These are phyloP conservation scores for Lentinus brumalis DNA, from an alignment of 768 basidiomycete genomes.

Conservation along the genomic window DNA sequence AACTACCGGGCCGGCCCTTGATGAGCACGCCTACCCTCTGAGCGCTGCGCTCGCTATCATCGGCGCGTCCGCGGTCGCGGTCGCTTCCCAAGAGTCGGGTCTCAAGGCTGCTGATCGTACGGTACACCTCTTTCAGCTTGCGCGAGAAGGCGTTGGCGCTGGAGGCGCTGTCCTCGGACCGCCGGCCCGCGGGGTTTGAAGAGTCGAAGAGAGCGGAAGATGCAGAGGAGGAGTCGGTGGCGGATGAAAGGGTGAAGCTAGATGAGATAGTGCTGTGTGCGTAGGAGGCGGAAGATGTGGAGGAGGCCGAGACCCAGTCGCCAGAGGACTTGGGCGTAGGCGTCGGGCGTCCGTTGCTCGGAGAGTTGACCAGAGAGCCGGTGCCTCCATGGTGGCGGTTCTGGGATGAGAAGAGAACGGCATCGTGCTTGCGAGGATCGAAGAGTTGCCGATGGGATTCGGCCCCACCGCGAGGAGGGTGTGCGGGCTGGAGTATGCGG, in stretches of 20 bases:
- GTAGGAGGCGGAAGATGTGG: conserved; percentile 63
- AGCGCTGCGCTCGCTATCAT: conserved; percentile 30
- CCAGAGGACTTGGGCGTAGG: conserved; percentile 64
- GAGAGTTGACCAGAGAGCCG: conserved; percentile 7
- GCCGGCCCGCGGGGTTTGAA: conserved; percentile 52
- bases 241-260: conserved; percentile 71
- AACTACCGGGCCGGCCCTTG: conserved; percentile 34
- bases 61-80: conserved; percentile 34
- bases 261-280: conserved; percentile 69
- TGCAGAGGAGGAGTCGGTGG: conserved; percentile 71
- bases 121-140: conserved; percentile 82
- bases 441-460: conserved; percentile 62
- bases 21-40: conserved; percentile 45
- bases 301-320: conserved; percentile 75
- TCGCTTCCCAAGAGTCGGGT: conserved; percentile 59
- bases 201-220: conserved; percentile 72
- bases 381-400: conserved; percentile 44
- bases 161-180: conserved; percentile 38
- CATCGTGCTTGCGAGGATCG: conserved; percentile 90
- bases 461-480: conserved; percentile 37
- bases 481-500: conserved; percentile 32
- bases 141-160: conserved; percentile 68
- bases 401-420: conserved; percentile 77
- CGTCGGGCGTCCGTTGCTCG: conserved; percentile 37
- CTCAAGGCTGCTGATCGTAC: conserved; percentile 80